Base-by-base conservation (phyloP, 164 flowering plant species). In the Nelumbo lutea region DNA sequence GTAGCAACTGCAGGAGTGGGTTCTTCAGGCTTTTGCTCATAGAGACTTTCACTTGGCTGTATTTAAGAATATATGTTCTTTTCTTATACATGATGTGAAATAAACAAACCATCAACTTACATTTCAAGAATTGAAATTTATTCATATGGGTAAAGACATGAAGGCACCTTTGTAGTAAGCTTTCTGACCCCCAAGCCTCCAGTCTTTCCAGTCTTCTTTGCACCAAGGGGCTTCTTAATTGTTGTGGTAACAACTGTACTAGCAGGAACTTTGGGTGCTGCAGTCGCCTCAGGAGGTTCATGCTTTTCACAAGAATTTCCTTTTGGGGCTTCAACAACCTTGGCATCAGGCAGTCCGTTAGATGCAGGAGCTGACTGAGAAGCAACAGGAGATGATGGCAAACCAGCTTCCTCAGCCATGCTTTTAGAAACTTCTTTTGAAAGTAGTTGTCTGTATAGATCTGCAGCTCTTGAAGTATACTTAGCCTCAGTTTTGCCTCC, bases 401-500 rank as follows among this genome's bases (percentile, higher is more conserved):
- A 79, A 48, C 71, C 80, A 53, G 77, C 72, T 44, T 88, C 97
- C 50, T 87, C 98, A 56, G 84, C 80, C 76, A 76, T 52, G 78
- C 93, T 87, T 82, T 90, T 92, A 70, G 95, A 93, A 79, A 96
- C 97, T 82, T 95, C 98, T 83, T 95, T 95, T 15, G 94, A 67
- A 66, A 96, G 93, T 62, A 90, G 46, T 76, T 96, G 98, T 77
- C 83, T 83, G 70, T 96, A 96, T 56, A 96, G 84, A 0, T 93
- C 96, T 62, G 99, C 98, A 82, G 98, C 97, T 77, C 98, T 90
- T 71, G 98, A 92, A 38, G 96, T 91, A 73, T 92, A 95, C 70
- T 92, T 95, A 6, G 98, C 98, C 83, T 96, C 99, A 73, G 89
- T 86, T 86, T 96, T 96, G 11, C 99, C 98, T 52, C 98, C 97